Base-by-base conservation (phyloP, 1,139 yeast species). In the Candida dubliniensis region DNA sequence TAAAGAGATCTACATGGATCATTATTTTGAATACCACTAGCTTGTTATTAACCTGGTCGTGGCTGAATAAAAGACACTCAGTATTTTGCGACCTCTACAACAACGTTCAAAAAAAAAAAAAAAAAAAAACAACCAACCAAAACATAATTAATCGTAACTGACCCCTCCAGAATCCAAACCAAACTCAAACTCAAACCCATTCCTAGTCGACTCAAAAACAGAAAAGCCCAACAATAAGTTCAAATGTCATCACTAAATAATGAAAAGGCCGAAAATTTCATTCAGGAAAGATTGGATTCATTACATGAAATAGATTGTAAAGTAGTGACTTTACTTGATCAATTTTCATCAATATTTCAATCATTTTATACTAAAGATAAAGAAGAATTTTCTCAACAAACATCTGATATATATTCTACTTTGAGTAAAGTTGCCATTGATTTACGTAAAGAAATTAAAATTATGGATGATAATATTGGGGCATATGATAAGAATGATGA, bases 381-480 rank as follows among this genome's bases (percentile, higher is more conserved):
- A 47, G 54, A 59, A n/a, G 52, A 56, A 37, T 62, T 72, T 38
- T 54, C 56, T 23, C 47, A 48, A 5, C 68, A 69, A 40, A 63
- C 76, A n/a, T 58, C 58, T 38, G 51, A 55, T 26, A 69, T 73
- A 11, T 71, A 71, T 47, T 59, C 58, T 9, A 58, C 59, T 2
- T 54, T 71, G 14, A 66, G 76, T 51, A 66, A 57, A 44, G 64
- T 65, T 8, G 81, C 83, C 1, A 72, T 78, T 13, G 71, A 69
- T 43, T 59, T 82, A 40, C 64, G 86, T 31, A 73, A 76, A 45
- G 87, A 82, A 51, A 78, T 82, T 35, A 77, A 77, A 55, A 57
- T 75, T 6, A 68, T 81, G 67, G 86, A 82, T 59, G 81, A 77
- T 40, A 78, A 79, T 49, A 74, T 74, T 18, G 83, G 82, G 1